A percentile compares a stretch with the other conserved stretches of the same genome.
Evolutionary conservation across 1,284 basidiomycete genomes (phyloP).

Genomic region (Trametes sp.): DNA sequence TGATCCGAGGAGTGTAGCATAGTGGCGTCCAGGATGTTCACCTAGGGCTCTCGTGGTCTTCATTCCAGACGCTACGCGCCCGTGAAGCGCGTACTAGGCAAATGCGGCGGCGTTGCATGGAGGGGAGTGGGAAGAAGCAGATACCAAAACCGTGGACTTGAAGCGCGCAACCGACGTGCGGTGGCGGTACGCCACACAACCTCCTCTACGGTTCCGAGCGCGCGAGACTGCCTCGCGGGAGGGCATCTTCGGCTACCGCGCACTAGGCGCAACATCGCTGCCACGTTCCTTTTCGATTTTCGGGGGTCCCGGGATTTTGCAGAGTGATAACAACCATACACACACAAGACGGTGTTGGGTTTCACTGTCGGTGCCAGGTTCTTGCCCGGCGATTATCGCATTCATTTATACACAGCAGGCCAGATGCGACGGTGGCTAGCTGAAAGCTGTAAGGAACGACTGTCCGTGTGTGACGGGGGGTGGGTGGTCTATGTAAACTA

Average conservation of each 20-base stretch:
- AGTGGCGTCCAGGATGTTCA: no score
- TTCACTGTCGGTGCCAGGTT: not conserved
- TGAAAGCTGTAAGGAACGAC: constrained; percentile 17
- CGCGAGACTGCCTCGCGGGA: not conserved
- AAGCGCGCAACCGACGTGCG: not conserved
- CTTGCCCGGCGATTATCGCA: constrained; percentile 8
- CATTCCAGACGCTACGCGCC: not conserved
- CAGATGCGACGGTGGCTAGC: constrained; percentile 13
- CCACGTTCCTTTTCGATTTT: not conserved
- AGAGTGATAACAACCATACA: no score
- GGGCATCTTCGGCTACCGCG: not conserved
- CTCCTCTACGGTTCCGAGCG: not conserved
- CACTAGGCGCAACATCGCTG: not conserved
- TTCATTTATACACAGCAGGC: constrained; percentile 12
- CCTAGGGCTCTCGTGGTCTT: no score
- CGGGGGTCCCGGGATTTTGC: no score
- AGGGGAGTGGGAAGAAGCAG: not conserved
- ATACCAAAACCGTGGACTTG: no score
- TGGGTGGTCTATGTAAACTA: constrained; percentile 9
- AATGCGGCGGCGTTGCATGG: not conserved
- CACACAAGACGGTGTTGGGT: no score
- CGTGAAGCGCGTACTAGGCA: no score
- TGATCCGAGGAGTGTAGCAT: no score
- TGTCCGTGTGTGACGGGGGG: constrained; percentile 4
- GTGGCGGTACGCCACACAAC: not conserved